Evolutionary conservation across 139 green algal genomes (phyloP).

Genomic region (Penium margaritaceum): DNA sequence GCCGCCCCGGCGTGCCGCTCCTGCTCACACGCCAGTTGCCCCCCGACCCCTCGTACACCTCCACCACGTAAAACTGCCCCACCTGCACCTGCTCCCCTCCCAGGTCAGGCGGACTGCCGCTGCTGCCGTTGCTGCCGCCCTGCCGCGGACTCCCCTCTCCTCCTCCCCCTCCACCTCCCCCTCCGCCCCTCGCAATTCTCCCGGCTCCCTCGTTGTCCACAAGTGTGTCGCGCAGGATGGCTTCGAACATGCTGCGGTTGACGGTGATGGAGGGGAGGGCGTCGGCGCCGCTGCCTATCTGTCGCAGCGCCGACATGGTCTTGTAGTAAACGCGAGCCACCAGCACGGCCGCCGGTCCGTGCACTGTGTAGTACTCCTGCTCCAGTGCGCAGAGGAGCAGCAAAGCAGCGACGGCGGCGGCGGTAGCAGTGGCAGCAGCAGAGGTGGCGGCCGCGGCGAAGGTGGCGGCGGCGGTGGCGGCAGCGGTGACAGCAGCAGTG

Average conservation of each 20-base stretch:
- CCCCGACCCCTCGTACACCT: conserved; percentile 74
- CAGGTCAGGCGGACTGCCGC: background rate
- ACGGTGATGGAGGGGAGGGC: conserved; percentile 60
- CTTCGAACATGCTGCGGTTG: conserved; percentile 66
- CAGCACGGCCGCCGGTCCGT: conserved; percentile 68
- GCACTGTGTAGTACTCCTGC: conserved; percentile 70
- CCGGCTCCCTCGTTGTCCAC: conserved; percentile 51
- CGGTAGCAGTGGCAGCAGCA: too few species aligned
- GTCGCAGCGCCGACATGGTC: conserved; percentile 45
- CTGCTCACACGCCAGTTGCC: conserved; percentile 49
- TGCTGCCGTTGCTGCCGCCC: background rate
- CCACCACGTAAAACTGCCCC: conserved; percentile 59
- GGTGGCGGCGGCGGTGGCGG: too few species aligned
- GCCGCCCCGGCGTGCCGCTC: conserved; percentile 64
- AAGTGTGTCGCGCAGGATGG: conserved; percentile 69
- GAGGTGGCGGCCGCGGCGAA: too few species aligned
- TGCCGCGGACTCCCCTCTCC: background rate
- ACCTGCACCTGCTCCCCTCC: too few species aligned
- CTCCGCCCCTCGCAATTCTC: background rate
- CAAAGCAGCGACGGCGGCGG: too few species aligned
- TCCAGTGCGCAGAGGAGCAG: too few species aligned
- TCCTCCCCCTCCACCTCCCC: background rate
- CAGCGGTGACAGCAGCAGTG: too few species aligned
- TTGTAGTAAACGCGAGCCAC: conserved; percentile 74
- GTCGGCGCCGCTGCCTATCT: conserved; percentile 17